These are phyloP conservation scores for Yamadazyma atmosphaerica DNA, from an alignment of 1,139 yeast genomes.

Conservation along the genomic window DNA sequence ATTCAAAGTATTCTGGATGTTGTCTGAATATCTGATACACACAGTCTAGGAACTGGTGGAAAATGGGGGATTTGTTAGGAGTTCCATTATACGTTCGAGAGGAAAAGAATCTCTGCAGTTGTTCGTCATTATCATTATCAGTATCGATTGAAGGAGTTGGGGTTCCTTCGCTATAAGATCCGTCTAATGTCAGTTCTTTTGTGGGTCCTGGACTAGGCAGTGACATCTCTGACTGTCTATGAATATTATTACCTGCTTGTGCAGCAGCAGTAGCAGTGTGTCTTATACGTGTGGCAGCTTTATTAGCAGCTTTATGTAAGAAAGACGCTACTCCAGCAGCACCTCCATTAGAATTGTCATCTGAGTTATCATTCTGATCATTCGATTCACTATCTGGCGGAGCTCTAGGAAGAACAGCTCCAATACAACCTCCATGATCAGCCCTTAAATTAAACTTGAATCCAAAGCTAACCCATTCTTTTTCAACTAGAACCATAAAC, in stretches of 20 bases:
- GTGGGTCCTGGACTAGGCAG: background rate
- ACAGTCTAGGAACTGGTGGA: conserved; percentile 91
- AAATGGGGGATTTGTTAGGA: conserved; percentile 73
- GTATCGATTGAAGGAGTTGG: conserved; percentile 7
- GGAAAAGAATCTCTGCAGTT: conserved; percentile 11
- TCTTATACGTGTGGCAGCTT: conserved; percentile 31
- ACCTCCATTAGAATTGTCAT: conserved; percentile 4
- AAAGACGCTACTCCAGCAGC: conserved; percentile 23
- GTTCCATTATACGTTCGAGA: conserved; percentile 37
- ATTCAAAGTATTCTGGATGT: conserved; percentile 74
- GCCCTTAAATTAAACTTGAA: conserved; percentile 84
- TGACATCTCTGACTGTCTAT: background rate
- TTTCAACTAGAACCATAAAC: conserved; percentile 79
- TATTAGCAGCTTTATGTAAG: conserved; percentile 43
- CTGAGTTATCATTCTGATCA: conserved; percentile 13
- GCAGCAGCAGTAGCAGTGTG: conserved; percentile 35
- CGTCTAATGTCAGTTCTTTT: conserved; percentile 1
- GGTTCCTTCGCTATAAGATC: conserved; percentile 8
- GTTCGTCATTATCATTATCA: conserved; percentile 1
- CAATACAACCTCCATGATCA: conserved; percentile 63
- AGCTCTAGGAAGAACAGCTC: conserved; percentile 31
- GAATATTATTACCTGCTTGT: conserved; percentile 7
- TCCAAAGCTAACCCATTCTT: conserved; percentile 96
- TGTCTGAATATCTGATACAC: conserved; percentile 78
- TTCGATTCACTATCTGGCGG: conserved; percentile 11